Evolutionary conservation across 2,329 filamentous ascomycete genomes (phyloP), one percentile per base, ranked within the genome.

Genomic region (Aspergillus ibericus): DNA sequence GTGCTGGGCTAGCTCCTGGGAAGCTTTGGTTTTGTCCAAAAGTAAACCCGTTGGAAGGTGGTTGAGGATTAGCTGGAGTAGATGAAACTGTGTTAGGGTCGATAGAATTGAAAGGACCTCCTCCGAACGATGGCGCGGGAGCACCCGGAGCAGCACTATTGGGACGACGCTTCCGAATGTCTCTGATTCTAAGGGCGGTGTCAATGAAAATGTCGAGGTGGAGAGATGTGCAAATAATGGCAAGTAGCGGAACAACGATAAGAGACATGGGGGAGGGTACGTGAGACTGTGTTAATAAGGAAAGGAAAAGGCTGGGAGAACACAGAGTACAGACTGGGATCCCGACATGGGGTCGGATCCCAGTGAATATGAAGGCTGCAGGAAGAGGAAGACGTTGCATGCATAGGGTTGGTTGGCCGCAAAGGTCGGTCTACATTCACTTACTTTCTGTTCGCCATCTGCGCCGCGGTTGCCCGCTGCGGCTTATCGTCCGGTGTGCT

Each of bases 391-490:
- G 22, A 32, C 32, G 64, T 63, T 32, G 59, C 36, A 42, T 53
- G 51, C 51, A 63, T 63, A 20, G 57, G 55, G 38, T 52, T 62
- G 55, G 38, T 52, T 62, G 56, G 29, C 54, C 52, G 61, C 48
- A 61, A 65, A 59, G 40, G 60, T 55, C 59, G 49, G 62, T 56
- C 60, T 65, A 52, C 56, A 63, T 61, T 61, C 48, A 83, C 82
- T 78, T 75, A 84, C 82, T 80, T 84, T 74, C 82, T 78, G 59
- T 71, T 74, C 32, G 82, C 82, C 72, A 84, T 52, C 71, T 84
- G 82, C 38, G 82, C 81, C 38, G 82, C 82, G 27, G 81, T 84
- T 34, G 82, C 82, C 71, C 77, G 77, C 65, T 79, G 76, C 25
- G 79, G 77, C 64, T 75, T 73, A 2, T 83, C 81, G 48, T 75